phyloP scores from a whole-genome alignment of 2,329 filamentous ascomycete genomes.

The Dactylellina sp. region DNA sequence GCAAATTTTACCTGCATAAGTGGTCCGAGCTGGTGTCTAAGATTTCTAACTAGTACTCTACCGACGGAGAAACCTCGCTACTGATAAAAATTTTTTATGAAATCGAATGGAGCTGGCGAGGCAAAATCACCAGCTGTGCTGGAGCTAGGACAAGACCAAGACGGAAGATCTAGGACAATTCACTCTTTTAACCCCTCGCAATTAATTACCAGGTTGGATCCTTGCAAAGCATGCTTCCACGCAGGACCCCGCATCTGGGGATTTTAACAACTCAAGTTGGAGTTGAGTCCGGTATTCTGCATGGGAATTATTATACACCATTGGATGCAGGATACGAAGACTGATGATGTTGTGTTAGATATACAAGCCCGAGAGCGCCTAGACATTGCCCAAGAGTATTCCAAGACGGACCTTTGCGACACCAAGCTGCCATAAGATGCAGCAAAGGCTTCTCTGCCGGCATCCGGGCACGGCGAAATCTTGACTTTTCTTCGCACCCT shows the following conservation, averaged over 20 bases:
- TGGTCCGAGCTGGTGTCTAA: slow-evolving; percentile 22
- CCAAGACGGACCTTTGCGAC: slow-evolving; percentile 51
- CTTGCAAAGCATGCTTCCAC: slow-evolving; percentile 1
- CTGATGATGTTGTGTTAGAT: slow-evolving; percentile 25
- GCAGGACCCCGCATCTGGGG: slow-evolving; percentile 21
- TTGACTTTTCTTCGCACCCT: slow-evolving; percentile 26
- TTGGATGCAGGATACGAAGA: not conserved
- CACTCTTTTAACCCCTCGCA: not conserved
- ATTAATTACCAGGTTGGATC: not conserved
- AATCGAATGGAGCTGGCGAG: not conserved
- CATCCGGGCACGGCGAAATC: slow-evolving; percentile 54
- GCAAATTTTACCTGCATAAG: not conserved
- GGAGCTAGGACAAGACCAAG: slow-evolving; percentile 25
- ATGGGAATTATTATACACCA: not conserved
- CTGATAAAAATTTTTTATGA: slow-evolving; percentile 4
- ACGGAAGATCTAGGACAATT: slow-evolving; percentile 51
- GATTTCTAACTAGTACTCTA: slow-evolving; percentile 8
- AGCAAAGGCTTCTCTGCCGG: slow-evolving; percentile 22
- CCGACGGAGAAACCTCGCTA: slow-evolving; percentile 43
- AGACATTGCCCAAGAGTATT: slow-evolving; percentile 15
- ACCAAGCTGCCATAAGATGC: slow-evolving; percentile 10
- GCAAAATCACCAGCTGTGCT: not conserved
- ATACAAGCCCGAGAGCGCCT: slow-evolving; percentile 18
- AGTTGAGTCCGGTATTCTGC: not conserved
- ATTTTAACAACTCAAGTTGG: not conserved